Evolutionary conservation across 106 monocot species (phyloP), one percentile per base, ranked within the genome.

Genomic region (Xerophyta viscosa): DNA sequence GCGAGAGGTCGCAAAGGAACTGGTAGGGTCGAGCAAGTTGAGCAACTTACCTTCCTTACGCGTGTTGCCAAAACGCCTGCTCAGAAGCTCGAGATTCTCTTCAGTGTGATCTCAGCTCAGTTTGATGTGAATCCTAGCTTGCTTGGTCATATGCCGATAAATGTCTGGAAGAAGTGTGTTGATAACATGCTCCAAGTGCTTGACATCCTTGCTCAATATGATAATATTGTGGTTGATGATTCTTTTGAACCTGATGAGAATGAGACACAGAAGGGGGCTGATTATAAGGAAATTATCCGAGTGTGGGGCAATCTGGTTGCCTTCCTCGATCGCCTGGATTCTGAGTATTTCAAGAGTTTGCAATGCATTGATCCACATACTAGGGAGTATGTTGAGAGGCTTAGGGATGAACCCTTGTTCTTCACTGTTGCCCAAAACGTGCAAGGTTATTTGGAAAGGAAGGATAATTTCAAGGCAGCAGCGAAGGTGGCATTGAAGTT

Each of bases 41-140:
- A 96, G 43, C 84, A 96, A 58, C 85, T 96, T 9, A 89, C 84
- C 3, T 88, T 81, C 54, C 58, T 96, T 41, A 89, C 89, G 2
- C 75, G 81, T 18, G 84, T 88, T 60, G 96, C 96, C 1, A 96
- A 96, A 54, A 85, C 96, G 23, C 88, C 96, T 18, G 96, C 96
- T 0, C 96, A 96, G 73, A 96, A 89, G 70, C 65, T 96, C 13
- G 82, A 82, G 25, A 85, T 96, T 31, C 45, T 89, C 0, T 89
- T 96, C 24, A 67, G 72, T 55, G 76, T 96, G 21, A 89, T 96
- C 14, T 81, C 88, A 4, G 72, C 96, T 1, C 96, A 96, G 23
- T 96, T 96, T 89, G 96, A 96, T 71, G 68, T 96, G 23, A 96
- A 96, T 54, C 84, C 81, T 42, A 89, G 88, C 45, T 70, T 89